Conservation (phyloP, 805 yeast species). For the Pichia kluyveri region DNA sequence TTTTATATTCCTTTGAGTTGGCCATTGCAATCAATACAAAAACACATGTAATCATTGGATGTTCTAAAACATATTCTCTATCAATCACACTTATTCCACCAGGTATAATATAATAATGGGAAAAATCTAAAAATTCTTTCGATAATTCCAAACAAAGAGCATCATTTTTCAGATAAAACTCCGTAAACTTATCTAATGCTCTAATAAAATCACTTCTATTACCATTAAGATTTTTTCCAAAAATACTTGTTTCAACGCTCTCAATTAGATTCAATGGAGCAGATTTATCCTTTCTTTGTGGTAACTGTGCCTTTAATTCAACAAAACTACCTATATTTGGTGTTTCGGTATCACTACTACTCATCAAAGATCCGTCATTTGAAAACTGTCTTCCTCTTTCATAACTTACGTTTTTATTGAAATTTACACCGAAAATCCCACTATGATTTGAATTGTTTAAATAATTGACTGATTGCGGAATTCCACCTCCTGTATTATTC, state of each 20-base stretch:
- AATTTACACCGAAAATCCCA: too few relatives aligned
- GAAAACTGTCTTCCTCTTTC: background rate
- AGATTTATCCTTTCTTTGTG: constrained; percentile 12
- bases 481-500: too few relatives aligned
- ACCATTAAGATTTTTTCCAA: constrained; percentile 11
- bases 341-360: background rate
- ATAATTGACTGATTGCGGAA: too few relatives aligned
- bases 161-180: constrained; percentile 36
- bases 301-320: background rate
- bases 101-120: constrained; percentile 56
- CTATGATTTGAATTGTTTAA: too few relatives aligned
- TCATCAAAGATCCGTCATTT: background rate
- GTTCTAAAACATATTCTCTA: constrained; percentile 36
- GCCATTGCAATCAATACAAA: constrained; percentile 47
- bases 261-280: constrained; percentile 26
- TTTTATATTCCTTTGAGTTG: constrained; percentile 43
- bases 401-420: background rate
- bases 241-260: constrained; percentile 22
- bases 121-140: constrained; percentile 38
- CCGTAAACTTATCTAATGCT: constrained; percentile 35
- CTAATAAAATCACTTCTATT: constrained; percentile 24
- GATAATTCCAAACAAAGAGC: constrained; percentile 36
- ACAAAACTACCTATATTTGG: constrained; percentile 5
- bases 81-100: constrained; percentile 46
- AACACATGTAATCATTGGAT: constrained; percentile 47